Base-by-base conservation (phyloP, 805 yeast genomes). In the Torulaspora quercuum region DNA sequence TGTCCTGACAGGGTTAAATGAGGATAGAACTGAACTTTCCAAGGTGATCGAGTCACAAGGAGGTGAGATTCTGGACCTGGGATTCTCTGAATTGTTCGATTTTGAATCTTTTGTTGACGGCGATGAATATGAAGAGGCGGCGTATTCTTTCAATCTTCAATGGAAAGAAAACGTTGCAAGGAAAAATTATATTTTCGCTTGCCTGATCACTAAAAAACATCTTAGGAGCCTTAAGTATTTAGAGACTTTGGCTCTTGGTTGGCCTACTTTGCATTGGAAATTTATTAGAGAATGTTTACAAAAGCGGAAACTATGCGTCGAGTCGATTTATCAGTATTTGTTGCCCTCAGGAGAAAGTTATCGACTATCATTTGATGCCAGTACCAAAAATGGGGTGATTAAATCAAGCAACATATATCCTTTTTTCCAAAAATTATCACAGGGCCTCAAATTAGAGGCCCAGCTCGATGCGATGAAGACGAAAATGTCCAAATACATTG, bases 231-330 rank as follows among this genome's bases (percentile, higher is more conserved):
- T 79, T 6, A 88, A 87, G 52, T 88, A 82, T 54, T 55, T 88
- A 7, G 92, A 85, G 51, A 77, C 82, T 2, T 57, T 87, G 11
- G 84, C 90, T 0, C 53, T 87, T 28, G 89, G 90, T 2, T 87
- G 95, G 95, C 97, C 97, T 2, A 72, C 83, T 12, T 52, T 88
- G 19, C 78, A 85, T 3, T 71, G 73, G 38, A 53, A 60, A 6
- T 87, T 73, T 46, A 63, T 86, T 3, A 53, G 57, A 5, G 81
- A 79, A 40, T 70, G 81, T 38, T 48, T 74, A 2, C 45, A 52
- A 4, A 27, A 26, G 5, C 34, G 44, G 4, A 35, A 33, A 31
- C 12, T 59, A 3, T 25, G 27, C 6, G 17, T 19, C 3, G 37
- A 41, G 3, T 25, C 42, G 4, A 74, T 90, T 75, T 59, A 57